phyloP scores from a whole-genome alignment of 257 asterid genomes.

The Parsonsia alboflavescens region DNA sequence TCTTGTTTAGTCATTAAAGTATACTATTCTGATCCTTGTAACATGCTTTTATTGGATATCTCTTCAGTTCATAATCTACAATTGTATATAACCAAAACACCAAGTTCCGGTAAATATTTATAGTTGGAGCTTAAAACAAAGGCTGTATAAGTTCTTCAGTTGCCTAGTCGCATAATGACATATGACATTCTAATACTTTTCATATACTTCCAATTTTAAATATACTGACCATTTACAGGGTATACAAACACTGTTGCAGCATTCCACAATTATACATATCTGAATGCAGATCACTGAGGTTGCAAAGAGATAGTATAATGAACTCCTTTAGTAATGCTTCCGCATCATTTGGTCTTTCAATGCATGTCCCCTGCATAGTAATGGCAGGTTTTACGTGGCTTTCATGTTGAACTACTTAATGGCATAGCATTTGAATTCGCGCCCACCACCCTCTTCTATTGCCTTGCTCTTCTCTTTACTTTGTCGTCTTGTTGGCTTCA shows the following conservation, averaged over 20 bases:
- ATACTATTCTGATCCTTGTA: neutral
- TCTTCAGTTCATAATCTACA: slow-evolving; percentile 1
- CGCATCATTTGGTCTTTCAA: neutral
- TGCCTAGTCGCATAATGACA: neutral
- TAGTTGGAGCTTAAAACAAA: neutral
- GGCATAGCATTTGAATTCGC: neutral
- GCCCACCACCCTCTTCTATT: neutral
- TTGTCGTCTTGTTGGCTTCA: neutral
- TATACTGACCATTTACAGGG: neutral
- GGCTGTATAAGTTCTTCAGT: neutral
- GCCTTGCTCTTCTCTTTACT: neutral
- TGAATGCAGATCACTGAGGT: neutral
- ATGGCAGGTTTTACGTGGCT: neutral
- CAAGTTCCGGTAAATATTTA: neutral
- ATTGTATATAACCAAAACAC: neutral
- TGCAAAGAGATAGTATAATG: neutral
- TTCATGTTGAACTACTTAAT: neutral
- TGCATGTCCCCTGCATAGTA: neutral
- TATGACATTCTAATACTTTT: neutral
- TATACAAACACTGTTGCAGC: neutral
- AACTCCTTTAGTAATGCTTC: neutral
- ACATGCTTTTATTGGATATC: neutral
- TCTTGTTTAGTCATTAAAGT: neutral
- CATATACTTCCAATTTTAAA: neutral
- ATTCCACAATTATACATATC: neutral